Conservation (phyloP, 1,284 basidiomycete genomes). For the Sporisorium exsertum region DNA sequence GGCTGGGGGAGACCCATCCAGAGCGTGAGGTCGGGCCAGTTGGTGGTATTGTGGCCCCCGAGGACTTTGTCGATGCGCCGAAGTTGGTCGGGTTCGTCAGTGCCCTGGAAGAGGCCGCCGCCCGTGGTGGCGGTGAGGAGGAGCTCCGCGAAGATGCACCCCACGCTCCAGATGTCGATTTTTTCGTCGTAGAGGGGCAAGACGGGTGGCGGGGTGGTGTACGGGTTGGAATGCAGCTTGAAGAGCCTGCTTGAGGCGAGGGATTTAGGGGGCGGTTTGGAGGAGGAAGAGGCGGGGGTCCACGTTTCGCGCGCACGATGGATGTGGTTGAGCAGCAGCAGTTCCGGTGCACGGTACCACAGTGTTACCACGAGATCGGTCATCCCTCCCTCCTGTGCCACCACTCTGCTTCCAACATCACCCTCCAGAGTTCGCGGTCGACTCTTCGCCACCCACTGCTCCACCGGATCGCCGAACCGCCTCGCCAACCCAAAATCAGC, state of each 20-base stretch:
- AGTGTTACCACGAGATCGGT: conserved; percentile 97
- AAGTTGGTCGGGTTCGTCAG: conserved; percentile 91
- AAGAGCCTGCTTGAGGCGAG: neutral
- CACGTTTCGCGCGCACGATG: neutral
- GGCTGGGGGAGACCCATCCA: conserved; percentile 73
- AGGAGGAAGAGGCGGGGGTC: neutral
- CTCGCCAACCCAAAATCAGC: conserved; percentile 97
- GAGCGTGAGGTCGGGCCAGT: conserved; percentile 85
- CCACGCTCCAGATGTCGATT: conserved; percentile 81
- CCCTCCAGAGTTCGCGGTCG: neutral
- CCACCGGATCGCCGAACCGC: conserved; percentile 90
- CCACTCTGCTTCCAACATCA: neutral
- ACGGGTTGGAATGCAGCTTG: neutral
- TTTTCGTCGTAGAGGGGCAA: conserved; percentile 54
- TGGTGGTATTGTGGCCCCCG: conserved; percentile 83
- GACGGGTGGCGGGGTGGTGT: neutral
- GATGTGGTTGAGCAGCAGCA: conserved; percentile 19
- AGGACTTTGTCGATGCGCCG: conserved; percentile 84
- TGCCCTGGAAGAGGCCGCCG: conserved; percentile 94
- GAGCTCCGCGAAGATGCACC: conserved; percentile 97
- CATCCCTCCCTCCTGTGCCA: conserved; percentile 78
- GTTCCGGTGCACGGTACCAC: conserved; percentile 85
- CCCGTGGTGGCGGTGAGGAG: conserved; percentile 75
- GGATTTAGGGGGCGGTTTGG: neutral
- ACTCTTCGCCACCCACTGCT: conserved; percentile 10